These are phyloP conservation scores for Pseudocercospora eumusae DNA, from an alignment of 2,329 filamentous ascomycete species.

Conservation along the genomic window DNA sequence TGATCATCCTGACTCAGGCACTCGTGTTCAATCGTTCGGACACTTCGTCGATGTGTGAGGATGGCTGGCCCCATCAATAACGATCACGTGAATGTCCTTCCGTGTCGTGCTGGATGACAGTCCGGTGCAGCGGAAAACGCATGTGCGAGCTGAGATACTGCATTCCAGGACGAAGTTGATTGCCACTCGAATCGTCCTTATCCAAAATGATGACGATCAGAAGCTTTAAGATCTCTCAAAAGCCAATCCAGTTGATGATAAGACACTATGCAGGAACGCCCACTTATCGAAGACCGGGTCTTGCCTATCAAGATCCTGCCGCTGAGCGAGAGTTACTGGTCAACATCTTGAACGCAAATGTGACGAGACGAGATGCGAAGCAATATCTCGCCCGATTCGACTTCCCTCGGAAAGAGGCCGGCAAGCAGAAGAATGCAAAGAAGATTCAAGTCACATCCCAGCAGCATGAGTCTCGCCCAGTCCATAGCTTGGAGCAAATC, in stretches of 20 bases:
- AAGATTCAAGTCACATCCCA: too few species aligned
- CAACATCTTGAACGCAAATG: conserved; percentile 81
- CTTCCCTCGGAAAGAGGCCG: conserved; percentile 57
- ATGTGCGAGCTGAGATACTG: too few species aligned
- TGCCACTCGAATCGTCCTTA: too few species aligned
- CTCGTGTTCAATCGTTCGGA: too few species aligned
- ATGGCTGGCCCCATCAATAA: too few species aligned
- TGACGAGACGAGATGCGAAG: conserved; percentile 89
- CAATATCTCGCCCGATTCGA: conserved; percentile 87
- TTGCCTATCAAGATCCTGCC: conserved; percentile 21
- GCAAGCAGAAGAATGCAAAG: conserved; percentile 10
- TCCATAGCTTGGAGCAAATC: conserved; percentile 42
- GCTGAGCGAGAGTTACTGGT: conserved; percentile 68
- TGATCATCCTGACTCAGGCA: too few species aligned
- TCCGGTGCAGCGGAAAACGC: too few species aligned
- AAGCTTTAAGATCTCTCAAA: background rate
- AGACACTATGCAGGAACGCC: background rate
- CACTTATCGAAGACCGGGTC: background rate
- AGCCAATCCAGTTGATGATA: background rate
- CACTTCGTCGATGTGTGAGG: too few species aligned
- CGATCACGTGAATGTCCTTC: too few species aligned
- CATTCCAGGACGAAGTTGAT: too few species aligned
- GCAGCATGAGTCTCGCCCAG: conserved; percentile 35
- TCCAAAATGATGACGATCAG: too few species aligned
- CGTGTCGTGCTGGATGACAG: too few species aligned